A percentile compares a stretch with the other conserved stretches of the same genome.
Evolutionary conservation across 371 early-diverging fungal genomes (phyloP).

Genomic region (Fennellomyces sp.): DNA sequence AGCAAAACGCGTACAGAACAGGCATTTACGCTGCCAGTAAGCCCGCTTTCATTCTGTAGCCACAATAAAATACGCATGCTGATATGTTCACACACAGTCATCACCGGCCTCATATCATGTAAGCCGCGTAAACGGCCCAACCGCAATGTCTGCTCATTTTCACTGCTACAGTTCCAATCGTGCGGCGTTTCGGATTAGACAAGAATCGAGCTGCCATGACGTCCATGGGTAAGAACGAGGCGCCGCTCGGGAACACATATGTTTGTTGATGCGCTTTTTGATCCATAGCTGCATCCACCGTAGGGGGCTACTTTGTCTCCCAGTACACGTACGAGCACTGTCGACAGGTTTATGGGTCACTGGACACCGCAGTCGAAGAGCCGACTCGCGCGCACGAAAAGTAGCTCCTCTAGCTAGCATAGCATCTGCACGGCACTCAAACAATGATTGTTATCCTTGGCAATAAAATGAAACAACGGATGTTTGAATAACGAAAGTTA

Average conservation of each 20-base stretch:
- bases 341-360: slow-evolving; percentile 3
- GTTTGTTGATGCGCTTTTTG: too few relatives aligned
- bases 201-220: slow-evolving; percentile 14
- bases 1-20: slow-evolving; percentile 18
- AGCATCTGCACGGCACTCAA: too few relatives aligned
- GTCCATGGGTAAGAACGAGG: slow-evolving; percentile 12
- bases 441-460: too few relatives aligned
- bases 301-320: slow-evolving; percentile 17
- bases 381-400: too few relatives aligned
- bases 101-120: slow-evolving; percentile 11
- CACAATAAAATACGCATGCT: too few relatives aligned
- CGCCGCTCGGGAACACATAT: neutral
- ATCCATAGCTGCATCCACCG: slow-evolving; percentile 13
- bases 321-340: slow-evolving; percentile 19
- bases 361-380: neutral
- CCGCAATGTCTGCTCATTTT: neutral
- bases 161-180: slow-evolving; percentile 13
- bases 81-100: too few relatives aligned
- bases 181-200: slow-evolving; percentile 8
- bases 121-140: too few relatives aligned
- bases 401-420: too few relatives aligned
- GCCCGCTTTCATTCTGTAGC: neutral
- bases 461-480: too few relatives aligned
- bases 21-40: slow-evolving; percentile 17
- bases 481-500: too few relatives aligned